phyloP scores from a whole-genome alignment of 2,329 filamentous ascomycete species.

The Claviceps purpurea region DNA sequence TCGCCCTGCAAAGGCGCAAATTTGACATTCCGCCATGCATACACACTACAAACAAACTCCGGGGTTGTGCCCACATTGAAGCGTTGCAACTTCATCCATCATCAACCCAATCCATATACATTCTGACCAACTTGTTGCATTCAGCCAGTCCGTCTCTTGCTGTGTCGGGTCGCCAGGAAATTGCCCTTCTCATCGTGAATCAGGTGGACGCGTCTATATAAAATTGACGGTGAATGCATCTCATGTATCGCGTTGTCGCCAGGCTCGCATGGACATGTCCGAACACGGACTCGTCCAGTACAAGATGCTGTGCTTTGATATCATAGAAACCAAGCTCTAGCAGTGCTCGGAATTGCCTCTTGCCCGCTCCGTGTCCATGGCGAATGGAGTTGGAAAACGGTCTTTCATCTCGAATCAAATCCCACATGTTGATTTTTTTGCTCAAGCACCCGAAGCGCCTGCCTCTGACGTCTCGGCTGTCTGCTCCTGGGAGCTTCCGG shows the following conservation, averaged over 20 bases:
- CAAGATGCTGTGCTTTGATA: constrained; percentile 1
- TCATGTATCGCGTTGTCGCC: background rate
- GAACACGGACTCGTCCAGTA: constrained; percentile 4
- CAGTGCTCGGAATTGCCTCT: constrained; percentile 16
- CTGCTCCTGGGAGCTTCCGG: constrained; percentile 3
- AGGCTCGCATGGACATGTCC: background rate
- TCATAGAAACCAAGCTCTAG: constrained; percentile 4
- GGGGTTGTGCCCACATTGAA: background rate
- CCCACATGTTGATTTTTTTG: background rate
- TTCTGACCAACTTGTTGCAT: background rate
- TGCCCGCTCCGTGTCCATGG: constrained; percentile 3
- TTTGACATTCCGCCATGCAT: background rate
- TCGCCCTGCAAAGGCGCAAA: background rate
- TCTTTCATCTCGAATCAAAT: background rate
- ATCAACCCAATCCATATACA: background rate
- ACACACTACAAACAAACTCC: background rate
- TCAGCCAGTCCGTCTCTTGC: background rate
- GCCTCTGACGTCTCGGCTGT: constrained; percentile 1
- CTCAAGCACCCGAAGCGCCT: constrained; percentile 8
- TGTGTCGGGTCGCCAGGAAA: background rate
- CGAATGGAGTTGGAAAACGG: background rate
- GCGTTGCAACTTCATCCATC: background rate
- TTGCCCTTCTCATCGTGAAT: background rate
- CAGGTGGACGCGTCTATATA: background rate
- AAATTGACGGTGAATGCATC: constrained; percentile 1